Conservation (phyloP, 2,329 filamentous ascomycete genomes). For the Cercospora zeina region DNA sequence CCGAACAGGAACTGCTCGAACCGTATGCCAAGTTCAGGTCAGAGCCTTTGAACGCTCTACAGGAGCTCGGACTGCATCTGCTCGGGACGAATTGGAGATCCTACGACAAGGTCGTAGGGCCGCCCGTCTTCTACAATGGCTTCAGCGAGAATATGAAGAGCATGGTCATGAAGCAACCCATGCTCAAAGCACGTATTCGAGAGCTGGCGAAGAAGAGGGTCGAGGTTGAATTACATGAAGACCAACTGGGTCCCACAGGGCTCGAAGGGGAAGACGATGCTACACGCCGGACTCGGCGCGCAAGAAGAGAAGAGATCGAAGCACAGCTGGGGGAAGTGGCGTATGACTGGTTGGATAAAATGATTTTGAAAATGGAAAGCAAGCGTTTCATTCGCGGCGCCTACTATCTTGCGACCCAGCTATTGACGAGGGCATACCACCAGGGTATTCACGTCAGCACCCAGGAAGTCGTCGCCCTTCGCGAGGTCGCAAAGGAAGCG, state of each 20-base stretch:
- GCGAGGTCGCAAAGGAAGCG: constrained; percentile 79
- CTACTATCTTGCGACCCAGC: constrained; percentile 84
- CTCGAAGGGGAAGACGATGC: constrained; percentile 52
- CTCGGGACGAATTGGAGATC: constrained; percentile 93
- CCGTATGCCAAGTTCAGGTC: constrained; percentile 85
- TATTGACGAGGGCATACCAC: constrained; percentile 89
- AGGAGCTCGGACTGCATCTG: constrained; percentile 89
- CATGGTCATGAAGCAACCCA: constrained; percentile 70
- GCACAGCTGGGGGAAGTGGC: constrained; percentile 74
- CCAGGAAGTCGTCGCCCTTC: constrained; percentile 82
- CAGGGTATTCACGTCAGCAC: constrained; percentile 95
- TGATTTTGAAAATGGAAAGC: constrained; percentile 99
- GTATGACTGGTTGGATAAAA: constrained; percentile 82
- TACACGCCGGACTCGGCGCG: constrained; percentile 53
- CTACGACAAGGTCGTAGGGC: constrained; percentile 86
- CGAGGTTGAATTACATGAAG: constrained; percentile 73
- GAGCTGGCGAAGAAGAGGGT: constrained; percentile 75
- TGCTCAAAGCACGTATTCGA: constrained; percentile 72
- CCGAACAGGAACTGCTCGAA: constrained; percentile 70
- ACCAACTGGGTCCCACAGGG: constrained; percentile 58
- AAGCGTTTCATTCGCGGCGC: constrained; percentile 87
- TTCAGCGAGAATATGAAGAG: constrained; percentile 89
- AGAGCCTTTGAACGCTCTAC: constrained; percentile 74
- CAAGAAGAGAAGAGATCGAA: constrained; percentile 58
- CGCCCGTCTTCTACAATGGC: constrained; percentile 88